Evolutionary conservation across 495 filamentous ascomycete genomes (phyloP).

Genomic region (Apiosordaria backusii): DNA sequence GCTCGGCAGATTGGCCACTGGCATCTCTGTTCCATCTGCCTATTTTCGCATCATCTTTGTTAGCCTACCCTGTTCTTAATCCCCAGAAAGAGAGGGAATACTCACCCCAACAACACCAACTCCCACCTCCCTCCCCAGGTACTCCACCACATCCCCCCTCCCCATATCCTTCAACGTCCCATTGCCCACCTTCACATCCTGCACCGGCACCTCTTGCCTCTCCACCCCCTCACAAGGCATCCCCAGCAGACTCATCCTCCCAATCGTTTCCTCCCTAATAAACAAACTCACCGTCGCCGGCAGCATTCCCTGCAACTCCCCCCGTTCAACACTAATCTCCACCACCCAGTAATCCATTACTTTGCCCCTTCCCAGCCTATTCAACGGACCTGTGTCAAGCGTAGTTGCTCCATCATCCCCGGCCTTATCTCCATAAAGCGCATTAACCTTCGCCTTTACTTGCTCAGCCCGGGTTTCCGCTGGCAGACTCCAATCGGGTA

Average conservation of each 20-base stretch:
- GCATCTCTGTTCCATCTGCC: slow-evolving; percentile 17
- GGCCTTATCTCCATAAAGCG: slow-evolving; percentile 28
- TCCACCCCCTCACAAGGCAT: slow-evolving; percentile 22
- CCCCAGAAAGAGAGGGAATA: not conserved
- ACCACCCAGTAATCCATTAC: slow-evolving; percentile 32
- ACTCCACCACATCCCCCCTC: slow-evolving; percentile 9
- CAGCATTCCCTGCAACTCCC: slow-evolving; percentile 23
- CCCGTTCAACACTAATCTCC: slow-evolving; percentile 31
- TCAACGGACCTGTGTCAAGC: not conserved
- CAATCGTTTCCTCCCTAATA: slow-evolving; percentile 22
- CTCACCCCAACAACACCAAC: slow-evolving; percentile 22
- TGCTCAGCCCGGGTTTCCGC: slow-evolving; percentile 21
- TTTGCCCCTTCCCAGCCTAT: not conserved
- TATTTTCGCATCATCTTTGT: slow-evolving; percentile 2
- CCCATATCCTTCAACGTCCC: slow-evolving; percentile 8
- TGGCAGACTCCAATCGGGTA: slow-evolving; percentile 24
- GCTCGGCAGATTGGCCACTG: slow-evolving; percentile 17
- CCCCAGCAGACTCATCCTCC: slow-evolving; percentile 21
- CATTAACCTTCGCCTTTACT: slow-evolving; percentile 32
- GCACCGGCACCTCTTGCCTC: slow-evolving; percentile 16
- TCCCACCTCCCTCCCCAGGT: slow-evolving; percentile 21
- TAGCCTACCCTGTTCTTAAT: not conserved
- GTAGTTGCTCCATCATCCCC: not conserved
- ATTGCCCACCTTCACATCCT: slow-evolving; percentile 13
- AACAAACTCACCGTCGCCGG: slow-evolving; percentile 33